phyloP scores from a whole-genome alignment of 176 grass and related monocot species.

The Carex myosuroides region DNA sequence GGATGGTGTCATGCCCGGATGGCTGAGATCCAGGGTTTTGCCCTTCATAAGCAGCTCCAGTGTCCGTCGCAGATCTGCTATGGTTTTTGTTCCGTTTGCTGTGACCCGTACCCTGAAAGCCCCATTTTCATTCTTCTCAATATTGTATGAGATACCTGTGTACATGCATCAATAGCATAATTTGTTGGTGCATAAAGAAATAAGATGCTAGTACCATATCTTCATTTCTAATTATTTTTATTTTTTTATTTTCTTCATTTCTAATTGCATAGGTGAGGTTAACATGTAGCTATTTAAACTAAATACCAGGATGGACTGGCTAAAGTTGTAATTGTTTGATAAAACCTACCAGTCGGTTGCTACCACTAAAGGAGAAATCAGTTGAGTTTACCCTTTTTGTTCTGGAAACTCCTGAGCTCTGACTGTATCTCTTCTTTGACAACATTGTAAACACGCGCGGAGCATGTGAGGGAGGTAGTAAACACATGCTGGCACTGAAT shows the following conservation, averaged over 20 bases:
- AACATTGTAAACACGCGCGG: constrained; percentile 49
- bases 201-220: not conserved
- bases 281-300: not conserved
- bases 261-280: not conserved
- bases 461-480: constrained; percentile 64
- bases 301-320: not conserved
- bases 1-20: constrained; percentile 47
- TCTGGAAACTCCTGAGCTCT: constrained; percentile 53
- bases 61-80: constrained; percentile 75
- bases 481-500: constrained; percentile 88
- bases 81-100: constrained; percentile 78
- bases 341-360: not conserved
- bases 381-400: constrained; percentile 44
- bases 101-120: constrained; percentile 49
- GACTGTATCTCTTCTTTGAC: constrained; percentile 43
- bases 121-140: constrained; percentile 58
- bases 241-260: not conserved
- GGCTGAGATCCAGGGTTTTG: constrained; percentile 49
- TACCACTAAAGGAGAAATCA: constrained; percentile 9
- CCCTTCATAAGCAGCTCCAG: constrained; percentile 79
- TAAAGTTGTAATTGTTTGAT: not conserved
- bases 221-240: not conserved
- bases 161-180: not conserved
- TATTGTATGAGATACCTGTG: constrained; percentile 67
- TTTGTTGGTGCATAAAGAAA: not conserved